Percentiles rank a stretch among this genome's conserved stretches.
Evolutionary conservation across 2,329 filamentous ascomycete genomes (phyloP).

Genomic region (Phialophora chinensis): DNA sequence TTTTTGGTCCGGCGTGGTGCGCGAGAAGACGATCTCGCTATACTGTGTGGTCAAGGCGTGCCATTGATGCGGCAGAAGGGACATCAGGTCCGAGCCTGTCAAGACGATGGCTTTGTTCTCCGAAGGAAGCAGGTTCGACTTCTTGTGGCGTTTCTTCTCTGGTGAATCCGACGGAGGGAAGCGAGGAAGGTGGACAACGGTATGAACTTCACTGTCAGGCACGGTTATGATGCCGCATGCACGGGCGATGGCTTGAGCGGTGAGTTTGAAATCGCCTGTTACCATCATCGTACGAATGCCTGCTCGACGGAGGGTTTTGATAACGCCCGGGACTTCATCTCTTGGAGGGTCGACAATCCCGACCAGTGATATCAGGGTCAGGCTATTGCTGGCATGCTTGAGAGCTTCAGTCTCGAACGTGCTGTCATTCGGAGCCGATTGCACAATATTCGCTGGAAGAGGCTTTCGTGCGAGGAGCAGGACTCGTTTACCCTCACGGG

Average conservation of each 20-base stretch:
- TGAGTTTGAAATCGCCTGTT: conserved; percentile 78
- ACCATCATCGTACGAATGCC: conserved; percentile 83
- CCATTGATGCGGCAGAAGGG: conserved; percentile 73
- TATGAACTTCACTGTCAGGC: conserved; percentile 54
- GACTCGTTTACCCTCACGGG: conserved; percentile 70
- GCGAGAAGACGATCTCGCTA: conserved; percentile 75
- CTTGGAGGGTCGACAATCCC: conserved; percentile 66
- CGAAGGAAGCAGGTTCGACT: conserved; percentile 21
- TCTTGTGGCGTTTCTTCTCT: conserved; percentile 13
- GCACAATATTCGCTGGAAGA: conserved; percentile 52
- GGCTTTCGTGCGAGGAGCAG: conserved; percentile 69
- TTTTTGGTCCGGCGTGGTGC: conserved; percentile 80
- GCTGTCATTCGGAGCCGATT: conserved; percentile 51
- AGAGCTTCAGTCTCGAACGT: conserved; percentile 65
- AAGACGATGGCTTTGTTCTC: conserved; percentile 63
- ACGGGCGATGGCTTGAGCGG: conserved; percentile 73
- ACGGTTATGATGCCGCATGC: conserved; percentile 72
- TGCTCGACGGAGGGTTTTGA: conserved; percentile 69
- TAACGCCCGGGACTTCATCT: conserved; percentile 64
- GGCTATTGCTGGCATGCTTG: conserved; percentile 55
- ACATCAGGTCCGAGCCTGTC: conserved; percentile 69
- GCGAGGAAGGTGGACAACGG: conserved; percentile 59
- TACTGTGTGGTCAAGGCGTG: conserved; percentile 65
- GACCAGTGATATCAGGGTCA: conserved; percentile 63
- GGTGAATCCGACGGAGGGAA: conserved; percentile 31